Base-by-base conservation (phyloP, 345 rosid genomes). In the Combretum micranthum region DNA sequence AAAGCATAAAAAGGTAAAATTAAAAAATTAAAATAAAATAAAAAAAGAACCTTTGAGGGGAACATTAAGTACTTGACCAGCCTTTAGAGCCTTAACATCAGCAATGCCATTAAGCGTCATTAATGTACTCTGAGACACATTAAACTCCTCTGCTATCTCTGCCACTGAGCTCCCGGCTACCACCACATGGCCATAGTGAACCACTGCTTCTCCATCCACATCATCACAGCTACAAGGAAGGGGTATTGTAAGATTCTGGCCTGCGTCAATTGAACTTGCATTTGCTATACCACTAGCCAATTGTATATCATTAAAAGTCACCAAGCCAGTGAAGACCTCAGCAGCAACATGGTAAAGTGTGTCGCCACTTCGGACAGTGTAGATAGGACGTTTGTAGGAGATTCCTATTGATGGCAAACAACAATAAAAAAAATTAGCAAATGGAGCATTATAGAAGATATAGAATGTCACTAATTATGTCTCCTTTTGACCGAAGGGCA, bases 191-290 rank as follows among this genome's bases (percentile, higher is more conserved):
- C 77, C 75, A 26, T 82, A 84, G 54, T 84, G 87, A 15, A 80
- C 80, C 57, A 74, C 83, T 47, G 45, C 56, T 65, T 64, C 19
- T 14, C 77, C 82, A 22, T 64, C 60, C 52, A 82, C 71, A 14
- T 52, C 56, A 12, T 77, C 86, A 13, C 83, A 85, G 72, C 91
- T 82, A 63, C 84, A 85, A 4, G 88, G 81, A 53, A 82, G 62
- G 14, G 86, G 86, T 53, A 82, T 74, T 77, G 67, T 60, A 46
- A 85, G 47, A 54, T 16, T 44, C 55, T 80, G 75, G 49, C 80
- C 86, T 0, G 18, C 0, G 0, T 43, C 17, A 25, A 85, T 82
- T 12, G 3, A 47, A 43, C 1, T 0, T 68, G 0, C 25, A 77
- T 25, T 45, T 2, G 20, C 2, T 18, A 85, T 55, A 7, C 3